Base-by-base conservation (phyloP, 768 basidiomycete genomes). In the Suillus alpinus region DNA sequence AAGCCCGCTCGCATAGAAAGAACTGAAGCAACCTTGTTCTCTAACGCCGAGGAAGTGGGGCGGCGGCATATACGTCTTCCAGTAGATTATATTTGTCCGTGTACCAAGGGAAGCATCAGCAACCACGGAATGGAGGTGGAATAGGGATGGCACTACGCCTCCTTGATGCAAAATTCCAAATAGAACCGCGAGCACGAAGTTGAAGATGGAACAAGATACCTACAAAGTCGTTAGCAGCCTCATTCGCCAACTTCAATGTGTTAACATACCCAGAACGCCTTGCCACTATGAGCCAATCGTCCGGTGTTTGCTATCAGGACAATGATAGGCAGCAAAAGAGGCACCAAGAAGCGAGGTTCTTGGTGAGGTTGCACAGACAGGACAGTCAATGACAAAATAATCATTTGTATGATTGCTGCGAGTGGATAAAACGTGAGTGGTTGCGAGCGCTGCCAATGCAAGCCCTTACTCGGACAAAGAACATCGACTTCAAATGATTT, bases 31-130 rank as follows among this genome's bases (percentile, higher is more conserved):
- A 75, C 76, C 72, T 58, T 37, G 46, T 56, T 58, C 62, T 7
- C 59, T 61, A 9, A 74, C 56, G 7, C 65, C 75, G 23, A 78
- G 72, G 18, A 78, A 57, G 61, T 77, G 74, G 41, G 71, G 63
- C 1, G 77, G 77, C 5, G 77, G 76, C 62, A 76, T 75, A 58
- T 77, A 78, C 3, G 75, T 78, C 63, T 76, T 78, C 77, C 77
- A 78, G 46, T 75, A 78, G 20, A 76, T 59, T 18, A 76, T 31
- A 13, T 60, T 62, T n/a, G 58, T 61, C 6, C 52, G 61, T 13
- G 59, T 58, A 43, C 26, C 51, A 18, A 63, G 1, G 8, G 56
- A 14, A 7, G 61, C 12, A 43, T 59, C 43, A 13, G 31, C 50
- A 31, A 76, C 61, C 14, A 46, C 43, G 9, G 69, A 69, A 58